Evolutionary conservation across 768 basidiomycete genomes (phyloP).

Genomic region (Lactifluus subvellereus): DNA sequence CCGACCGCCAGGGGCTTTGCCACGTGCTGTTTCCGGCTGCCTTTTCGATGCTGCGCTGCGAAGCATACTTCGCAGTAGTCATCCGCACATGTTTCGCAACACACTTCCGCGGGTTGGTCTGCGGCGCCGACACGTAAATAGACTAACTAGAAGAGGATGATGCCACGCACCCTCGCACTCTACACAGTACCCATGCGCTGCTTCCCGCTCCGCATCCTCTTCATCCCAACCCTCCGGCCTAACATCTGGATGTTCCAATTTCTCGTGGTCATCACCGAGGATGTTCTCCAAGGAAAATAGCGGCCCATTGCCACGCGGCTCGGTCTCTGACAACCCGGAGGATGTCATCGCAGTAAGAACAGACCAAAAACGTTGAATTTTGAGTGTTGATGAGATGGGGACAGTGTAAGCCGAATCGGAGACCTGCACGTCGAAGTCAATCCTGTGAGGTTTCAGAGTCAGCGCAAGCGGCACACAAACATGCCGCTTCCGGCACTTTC

Average conservation of each 20-base stretch:
- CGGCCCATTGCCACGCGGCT: constrained; percentile 13
- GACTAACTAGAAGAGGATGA: background rate
- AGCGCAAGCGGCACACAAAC: background rate
- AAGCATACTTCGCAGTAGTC: constrained; percentile 83
- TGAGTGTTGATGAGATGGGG: background rate
- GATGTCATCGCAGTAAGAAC: constrained; percentile 6
- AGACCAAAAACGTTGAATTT: constrained; percentile 8
- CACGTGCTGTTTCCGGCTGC: constrained; percentile 60
- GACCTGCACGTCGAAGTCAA: background rate
- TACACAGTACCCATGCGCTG: constrained; percentile 63
- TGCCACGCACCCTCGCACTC: constrained; percentile 76
- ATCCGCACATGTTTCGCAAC: constrained; percentile 68
- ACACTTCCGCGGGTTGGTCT: constrained; percentile 81
- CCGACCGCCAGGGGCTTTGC: constrained; percentile 40
- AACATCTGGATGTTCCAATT: constrained; percentile 50
- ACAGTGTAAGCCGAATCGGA: background rate
- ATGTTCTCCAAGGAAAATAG: constrained; percentile 65
- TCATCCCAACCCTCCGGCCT: constrained; percentile 60
- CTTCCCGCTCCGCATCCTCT: constrained; percentile 42
- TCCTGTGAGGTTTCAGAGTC: background rate
- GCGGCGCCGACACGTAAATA: constrained; percentile 1
- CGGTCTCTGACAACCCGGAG: constrained; percentile 9
- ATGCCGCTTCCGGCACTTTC: background rate
- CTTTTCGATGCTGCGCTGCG: constrained; percentile 78
- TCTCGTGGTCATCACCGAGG: constrained; percentile 57